Conservation (phyloP, 1,284 basidiomycete genomes). For the Rhodotorula sp. region DNA sequence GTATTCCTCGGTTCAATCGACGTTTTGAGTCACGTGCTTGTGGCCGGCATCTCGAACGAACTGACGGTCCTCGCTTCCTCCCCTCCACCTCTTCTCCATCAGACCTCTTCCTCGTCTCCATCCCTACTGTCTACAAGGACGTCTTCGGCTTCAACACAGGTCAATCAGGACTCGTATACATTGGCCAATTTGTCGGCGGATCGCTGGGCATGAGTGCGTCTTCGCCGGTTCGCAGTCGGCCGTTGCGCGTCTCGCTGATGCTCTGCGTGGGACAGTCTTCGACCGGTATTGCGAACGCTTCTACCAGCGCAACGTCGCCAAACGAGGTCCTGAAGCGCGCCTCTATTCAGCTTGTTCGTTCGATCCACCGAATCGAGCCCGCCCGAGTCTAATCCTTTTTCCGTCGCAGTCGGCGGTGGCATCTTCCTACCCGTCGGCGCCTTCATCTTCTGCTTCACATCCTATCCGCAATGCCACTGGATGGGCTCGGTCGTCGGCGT, state of each 20-base stretch:
- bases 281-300: conserved; percentile 51
- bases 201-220: conserved; percentile 28
- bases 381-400: not conserved
- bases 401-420: conserved; percentile 13
- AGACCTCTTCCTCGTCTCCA: conserved; percentile 33
- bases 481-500: conserved; percentile 45
- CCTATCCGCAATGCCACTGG: conserved; percentile 34
- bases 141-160: conserved; percentile 34
- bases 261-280: not conserved
- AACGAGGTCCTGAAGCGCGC: conserved; percentile 67
- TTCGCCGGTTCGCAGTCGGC: no score
- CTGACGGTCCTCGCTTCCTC: no score
- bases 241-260: not conserved
- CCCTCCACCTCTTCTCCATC: not conserved
- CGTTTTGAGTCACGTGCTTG: no score
- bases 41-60: no score
- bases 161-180: conserved; percentile 35
- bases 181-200: conserved; percentile 30
- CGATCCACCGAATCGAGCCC: not conserved
- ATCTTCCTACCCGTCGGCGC: conserved; percentile 18
- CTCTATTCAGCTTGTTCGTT: conserved; percentile 57
- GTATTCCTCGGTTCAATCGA: not conserved
- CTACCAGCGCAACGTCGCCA: conserved; percentile 51
- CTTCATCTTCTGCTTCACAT: conserved; percentile 38
- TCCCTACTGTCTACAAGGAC: conserved; percentile 24